Evolutionary conservation across 164 flowering plant species (phyloP).

Genomic region (Pachysandra terminalis): DNA sequence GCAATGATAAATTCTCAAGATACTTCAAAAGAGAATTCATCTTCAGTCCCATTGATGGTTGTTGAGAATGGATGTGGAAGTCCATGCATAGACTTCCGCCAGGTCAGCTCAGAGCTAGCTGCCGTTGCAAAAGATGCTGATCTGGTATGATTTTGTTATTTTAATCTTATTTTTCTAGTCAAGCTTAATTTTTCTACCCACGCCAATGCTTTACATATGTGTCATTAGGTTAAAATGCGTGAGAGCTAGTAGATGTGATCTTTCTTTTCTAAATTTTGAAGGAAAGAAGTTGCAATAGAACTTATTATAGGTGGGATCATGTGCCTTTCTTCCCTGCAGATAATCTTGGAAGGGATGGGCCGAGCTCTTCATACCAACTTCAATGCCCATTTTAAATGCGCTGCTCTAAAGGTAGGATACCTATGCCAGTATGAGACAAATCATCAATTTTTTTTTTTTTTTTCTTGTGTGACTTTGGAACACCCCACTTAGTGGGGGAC

Average conservation of each 20-base stretch:
- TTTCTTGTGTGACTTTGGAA: too few relatives aligned
- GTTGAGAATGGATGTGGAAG: slow-evolving; percentile 98
- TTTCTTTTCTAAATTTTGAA: neutral
- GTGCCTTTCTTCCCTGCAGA: slow-evolving; percentile 33
- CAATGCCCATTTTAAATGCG: slow-evolving; percentile 88
- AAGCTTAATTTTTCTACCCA: neutral
- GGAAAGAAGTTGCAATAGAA: neutral
- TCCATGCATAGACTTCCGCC: slow-evolving; percentile 94
- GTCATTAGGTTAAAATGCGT: neutral
- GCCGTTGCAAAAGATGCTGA: slow-evolving; percentile 96
- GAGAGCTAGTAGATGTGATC: too few relatives aligned
- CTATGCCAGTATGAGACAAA: too few relatives aligned
- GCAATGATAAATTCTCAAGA: slow-evolving; percentile 71
- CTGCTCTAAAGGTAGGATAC: slow-evolving; percentile 88
- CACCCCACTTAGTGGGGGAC: too few relatives aligned
- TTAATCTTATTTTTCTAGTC: slow-evolving; percentile 2
- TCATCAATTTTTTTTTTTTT: too few relatives aligned
- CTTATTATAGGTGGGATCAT: neutral
- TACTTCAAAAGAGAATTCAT: slow-evolving; percentile 37
- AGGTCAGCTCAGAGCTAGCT: slow-evolving; percentile 97
- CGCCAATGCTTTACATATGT: neutral
- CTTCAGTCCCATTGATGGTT: slow-evolving; percentile 83
- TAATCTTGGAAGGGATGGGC: slow-evolving; percentile 99
- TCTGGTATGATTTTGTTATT: slow-evolving; percentile 51
- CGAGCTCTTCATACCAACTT: slow-evolving; percentile 94